Evolutionary conservation across 2,329 filamentous ascomycete species (phyloP), one percentile per base, ranked within the genome.

Genomic region (Penicillium sp.): DNA sequence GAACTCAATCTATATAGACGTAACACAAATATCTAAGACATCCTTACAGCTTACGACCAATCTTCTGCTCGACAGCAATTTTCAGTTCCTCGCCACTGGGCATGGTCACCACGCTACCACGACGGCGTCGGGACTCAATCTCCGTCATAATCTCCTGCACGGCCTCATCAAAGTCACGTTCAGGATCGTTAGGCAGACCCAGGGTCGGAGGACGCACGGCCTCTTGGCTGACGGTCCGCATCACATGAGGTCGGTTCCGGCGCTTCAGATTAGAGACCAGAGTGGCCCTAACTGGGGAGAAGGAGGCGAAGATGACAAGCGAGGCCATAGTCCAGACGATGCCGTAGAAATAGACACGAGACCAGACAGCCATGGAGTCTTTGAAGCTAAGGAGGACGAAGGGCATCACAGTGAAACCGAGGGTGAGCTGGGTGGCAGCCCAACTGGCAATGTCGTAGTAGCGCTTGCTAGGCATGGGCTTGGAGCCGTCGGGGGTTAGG

Each of bases 281-380:
- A 63, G 67, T 73, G 4, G 78, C 75, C 73, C 93, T 96, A 2
- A 85, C 89, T 0, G 92, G 91, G 1, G 90, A 42, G 39, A 42
- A 42, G 19, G 39, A 91, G 42, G 87, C 84, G 70, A 98, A 96
- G 78, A 96, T 89, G 8, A 80, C 84, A 55, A 93, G 85, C 19
- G 87, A 85, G 0, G 77, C 72, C 10, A 80, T 75, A 1, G 89
- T 89, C 63, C 87, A 88, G 60, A 93, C 70, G 54, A 95, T 80
- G 31, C 85, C 87, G 75, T 96, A 99, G 78, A 92, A 98, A 77
- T 96, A 95, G 35, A 97, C 90, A 43, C 90, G 86, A 0, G 85
- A 78, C 95, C 95, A 99, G 57, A 91, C 88, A 2, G 81, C 78
- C 43, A 96, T 75, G 10, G 89, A 93, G 59, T 86, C 84, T 19